These are phyloP conservation scores for Trichocladium uniseriatum DNA, from an alignment of 495 filamentous ascomycete species.

Conservation along the genomic window DNA sequence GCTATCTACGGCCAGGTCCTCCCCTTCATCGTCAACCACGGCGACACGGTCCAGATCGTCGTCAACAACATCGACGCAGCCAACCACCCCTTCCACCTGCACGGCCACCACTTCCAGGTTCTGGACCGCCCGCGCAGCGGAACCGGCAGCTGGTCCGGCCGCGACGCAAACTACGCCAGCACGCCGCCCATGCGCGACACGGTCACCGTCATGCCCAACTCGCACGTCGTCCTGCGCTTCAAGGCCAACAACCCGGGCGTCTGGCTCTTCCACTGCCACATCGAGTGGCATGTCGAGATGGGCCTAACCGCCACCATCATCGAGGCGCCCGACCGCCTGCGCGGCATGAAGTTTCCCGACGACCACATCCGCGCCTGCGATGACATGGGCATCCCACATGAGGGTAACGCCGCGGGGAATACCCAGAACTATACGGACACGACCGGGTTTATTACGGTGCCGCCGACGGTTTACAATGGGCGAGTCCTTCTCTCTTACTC, in stretches of 20 bases:
- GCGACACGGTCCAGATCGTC: conserved; percentile 65
- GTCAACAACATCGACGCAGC: conserved; percentile 69
- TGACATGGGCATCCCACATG: conserved; percentile 37
- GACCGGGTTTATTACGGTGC: conserved; percentile 38
- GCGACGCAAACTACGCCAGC: conserved; percentile 36
- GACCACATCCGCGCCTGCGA: conserved; percentile 53
- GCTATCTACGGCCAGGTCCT: conserved; percentile 68
- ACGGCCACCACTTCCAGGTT: conserved; percentile 79
- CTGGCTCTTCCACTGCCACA: conserved; percentile 75
- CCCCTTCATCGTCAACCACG: conserved; percentile 53
- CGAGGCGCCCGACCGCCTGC: conserved; percentile 55
- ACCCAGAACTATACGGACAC: conserved; percentile 52
- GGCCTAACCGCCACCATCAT: conserved; percentile 64
- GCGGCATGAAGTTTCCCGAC: conserved; percentile 50
- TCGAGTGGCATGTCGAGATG: conserved; percentile 71
- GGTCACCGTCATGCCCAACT: conserved; percentile 42
- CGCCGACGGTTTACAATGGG: conserved; percentile 34
- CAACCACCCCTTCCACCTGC: conserved; percentile 43
- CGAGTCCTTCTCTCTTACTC: too few relatives aligned
- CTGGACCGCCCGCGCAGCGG: conserved; percentile 41
- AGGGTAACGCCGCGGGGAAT: conserved; percentile 73
- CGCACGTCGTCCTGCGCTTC: conserved; percentile 51
- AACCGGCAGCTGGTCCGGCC: conserved; percentile 30
- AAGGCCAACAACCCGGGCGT: conserved; percentile 62
- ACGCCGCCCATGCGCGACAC: conserved; percentile 46